A percentile compares a stretch with the other conserved stretches of the same genome.
Conservation (phyloP, 495 filamentous ascomycete species). For the Pseudotulostoma volvatum region DNA sequence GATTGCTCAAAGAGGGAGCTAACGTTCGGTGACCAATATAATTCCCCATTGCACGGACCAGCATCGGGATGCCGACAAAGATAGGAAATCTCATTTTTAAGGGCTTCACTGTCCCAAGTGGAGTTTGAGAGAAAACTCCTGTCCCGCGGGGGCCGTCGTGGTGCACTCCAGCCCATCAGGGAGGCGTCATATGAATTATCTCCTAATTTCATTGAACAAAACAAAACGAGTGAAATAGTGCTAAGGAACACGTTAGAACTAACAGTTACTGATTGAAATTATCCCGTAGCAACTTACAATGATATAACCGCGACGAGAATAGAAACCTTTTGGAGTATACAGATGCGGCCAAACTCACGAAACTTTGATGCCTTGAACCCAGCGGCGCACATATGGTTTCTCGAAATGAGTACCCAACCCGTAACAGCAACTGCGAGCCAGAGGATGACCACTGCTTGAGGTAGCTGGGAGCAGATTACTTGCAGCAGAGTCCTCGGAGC, state of each 20-base stretch:
- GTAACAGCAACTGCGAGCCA: constrained; percentile 28
- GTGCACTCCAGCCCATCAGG: constrained; percentile 23
- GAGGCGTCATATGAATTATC: constrained; percentile 29
- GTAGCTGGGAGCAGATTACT: constrained; percentile 24
- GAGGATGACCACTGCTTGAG: constrained; percentile 20
- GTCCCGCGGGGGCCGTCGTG: constrained; percentile 9
- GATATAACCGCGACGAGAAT: constrained; percentile 23
- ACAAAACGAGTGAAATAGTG: constrained; percentile 26
- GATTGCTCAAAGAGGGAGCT: constrained; percentile 18
- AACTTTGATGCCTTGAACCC: constrained; percentile 13
- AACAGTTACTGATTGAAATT: neutral
- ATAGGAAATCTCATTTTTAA: constrained; percentile 27
- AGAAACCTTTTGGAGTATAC: constrained; percentile 22
- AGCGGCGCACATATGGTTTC: constrained; percentile 23
- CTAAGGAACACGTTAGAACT: constrained; percentile 10
- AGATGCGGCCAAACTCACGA: constrained; percentile 27
- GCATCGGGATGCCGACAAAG: constrained; percentile 25
- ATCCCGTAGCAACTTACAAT: constrained; percentile 23
- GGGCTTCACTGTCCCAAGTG: constrained; percentile 26
- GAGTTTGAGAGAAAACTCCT: constrained; percentile 23
- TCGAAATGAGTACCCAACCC: constrained; percentile 26
- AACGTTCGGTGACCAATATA: constrained; percentile 16
- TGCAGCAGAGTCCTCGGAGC: constrained; percentile 21
- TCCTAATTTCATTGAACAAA: constrained; percentile 24
- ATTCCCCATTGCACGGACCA: constrained; percentile 10